These are phyloP conservation scores for Pichia sp. DNA, from an alignment of 1,139 yeast species.

Conservation along the genomic window DNA sequence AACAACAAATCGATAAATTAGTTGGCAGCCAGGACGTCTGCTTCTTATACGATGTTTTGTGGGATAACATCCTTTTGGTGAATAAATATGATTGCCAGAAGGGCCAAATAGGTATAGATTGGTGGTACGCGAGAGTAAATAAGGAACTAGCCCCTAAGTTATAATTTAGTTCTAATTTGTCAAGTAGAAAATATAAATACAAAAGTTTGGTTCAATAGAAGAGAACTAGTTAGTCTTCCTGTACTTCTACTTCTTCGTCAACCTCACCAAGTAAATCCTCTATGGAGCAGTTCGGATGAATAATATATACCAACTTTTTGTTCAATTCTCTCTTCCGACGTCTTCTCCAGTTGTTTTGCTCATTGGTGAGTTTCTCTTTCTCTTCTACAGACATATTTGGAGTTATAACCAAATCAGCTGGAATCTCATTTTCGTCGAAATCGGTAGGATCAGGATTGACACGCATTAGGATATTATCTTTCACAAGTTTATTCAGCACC, in stretches of 20 bases:
- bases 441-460: conserved; percentile 57
- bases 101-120: conserved; percentile 56
- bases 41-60: conserved; percentile 34
- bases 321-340: conserved; percentile 23
- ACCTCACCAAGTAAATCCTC: conserved; percentile 43
- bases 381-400: conserved; percentile 29
- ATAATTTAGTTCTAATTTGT: not conserved
- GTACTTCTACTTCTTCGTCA: conserved; percentile 15
- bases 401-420: conserved; percentile 20
- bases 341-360: conserved; percentile 26
- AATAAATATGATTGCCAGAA: conserved; percentile 53
- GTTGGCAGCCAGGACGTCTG: conserved; percentile 31
- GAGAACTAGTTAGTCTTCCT: conserved; percentile 8
- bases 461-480: conserved; percentile 81
- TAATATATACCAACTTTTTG: conserved; percentile 53
- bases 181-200: not conserved
- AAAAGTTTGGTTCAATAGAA: too few relatives aligned
- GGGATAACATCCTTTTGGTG: conserved; percentile 38
- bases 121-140: conserved; percentile 41
- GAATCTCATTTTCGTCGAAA: conserved; percentile 30
- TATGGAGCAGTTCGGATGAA: conserved; percentile 88
- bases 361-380: conserved; percentile 29
- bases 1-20: conserved; percentile 34
- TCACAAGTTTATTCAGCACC: conserved; percentile 78
- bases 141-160: conserved; percentile 11